Conservation (phyloP, 2,329 filamentous ascomycete species). For the Podosphaera fusca region DNA sequence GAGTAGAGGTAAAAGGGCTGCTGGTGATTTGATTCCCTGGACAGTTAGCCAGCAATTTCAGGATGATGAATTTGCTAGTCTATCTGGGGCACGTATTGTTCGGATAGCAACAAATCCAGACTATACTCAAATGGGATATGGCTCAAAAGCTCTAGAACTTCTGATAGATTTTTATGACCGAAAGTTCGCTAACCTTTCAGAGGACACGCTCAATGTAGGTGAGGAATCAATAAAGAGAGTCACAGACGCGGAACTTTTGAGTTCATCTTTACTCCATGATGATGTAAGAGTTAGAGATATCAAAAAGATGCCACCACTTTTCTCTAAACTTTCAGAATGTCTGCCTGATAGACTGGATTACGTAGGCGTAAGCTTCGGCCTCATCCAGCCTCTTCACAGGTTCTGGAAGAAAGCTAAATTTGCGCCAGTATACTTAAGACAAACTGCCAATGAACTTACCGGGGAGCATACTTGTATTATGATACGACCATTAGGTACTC, state of each 20-base stretch:
- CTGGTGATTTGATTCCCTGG: conserved; percentile 92
- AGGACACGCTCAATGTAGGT: conserved; percentile 31
- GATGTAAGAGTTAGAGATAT: conserved; percentile 81
- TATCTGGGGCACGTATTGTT: conserved; percentile 80
- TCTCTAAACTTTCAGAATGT: conserved; percentile 67
- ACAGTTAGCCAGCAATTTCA: conserved; percentile 95
- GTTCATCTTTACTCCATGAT: conserved; percentile 56
- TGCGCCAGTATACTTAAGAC: conserved; percentile 74
- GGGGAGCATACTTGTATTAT: conserved; percentile 97
- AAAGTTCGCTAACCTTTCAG: conserved; percentile 66
- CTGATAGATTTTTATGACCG: conserved; percentile 86
- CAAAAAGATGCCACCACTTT: conserved; percentile 76
- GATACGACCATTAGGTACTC: conserved; percentile 60
- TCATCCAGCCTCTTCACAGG: conserved; percentile 69
- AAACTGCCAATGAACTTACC: conserved; percentile 88
- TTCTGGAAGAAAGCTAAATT: conserved; percentile 90
- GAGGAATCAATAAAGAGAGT: conserved; percentile 49
- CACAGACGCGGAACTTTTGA: conserved; percentile 60
- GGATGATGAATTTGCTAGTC: conserved; percentile 80
- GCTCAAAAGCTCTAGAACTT: conserved; percentile 66
- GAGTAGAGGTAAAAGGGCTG: conserved; percentile 67
- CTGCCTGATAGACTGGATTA: conserved; percentile 69
- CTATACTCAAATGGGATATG: conserved; percentile 81
- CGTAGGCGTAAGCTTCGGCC: conserved; percentile 80
- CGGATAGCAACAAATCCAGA: conserved; percentile 93